Evolutionary conservation across 1,284 basidiomycete genomes (phyloP).

Genomic region (Tilletia horrida): DNA sequence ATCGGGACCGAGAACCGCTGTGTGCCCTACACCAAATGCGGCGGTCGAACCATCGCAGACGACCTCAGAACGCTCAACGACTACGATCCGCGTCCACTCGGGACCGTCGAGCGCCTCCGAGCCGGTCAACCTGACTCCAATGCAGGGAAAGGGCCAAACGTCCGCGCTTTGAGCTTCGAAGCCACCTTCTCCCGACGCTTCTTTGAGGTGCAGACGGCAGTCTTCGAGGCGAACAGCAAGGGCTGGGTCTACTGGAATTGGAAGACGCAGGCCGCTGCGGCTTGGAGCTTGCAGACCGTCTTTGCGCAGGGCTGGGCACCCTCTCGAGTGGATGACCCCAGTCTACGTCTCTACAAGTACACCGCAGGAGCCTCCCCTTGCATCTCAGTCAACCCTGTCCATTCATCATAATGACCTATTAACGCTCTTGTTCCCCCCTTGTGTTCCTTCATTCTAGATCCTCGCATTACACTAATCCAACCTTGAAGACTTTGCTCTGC

Average conservation of each 20-base stretch:
- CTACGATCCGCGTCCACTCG: constrained; percentile 35
- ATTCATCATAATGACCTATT: too few relatives aligned
- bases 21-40: constrained; percentile 20
- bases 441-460: too few relatives aligned
- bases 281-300: constrained; percentile 53
- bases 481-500: too few relatives aligned
- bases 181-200: constrained; percentile 17
- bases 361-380: too few relatives aligned
- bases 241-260: constrained; percentile 74
- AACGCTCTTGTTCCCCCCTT: too few relatives aligned
- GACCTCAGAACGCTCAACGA: constrained; percentile 27
- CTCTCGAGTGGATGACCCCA: background rate
- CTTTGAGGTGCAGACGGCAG: constrained; percentile 16
- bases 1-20: too few relatives aligned
- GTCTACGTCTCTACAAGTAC: too few relatives aligned
- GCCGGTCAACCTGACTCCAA: too few relatives aligned
- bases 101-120: constrained; percentile 32
- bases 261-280: constrained; percentile 59
- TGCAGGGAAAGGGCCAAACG: background rate
- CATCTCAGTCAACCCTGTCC: too few relatives aligned
- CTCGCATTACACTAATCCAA: too few relatives aligned
- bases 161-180: background rate
- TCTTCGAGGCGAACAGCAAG: constrained; percentile 14
- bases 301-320: constrained; percentile 46
- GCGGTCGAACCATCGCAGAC: constrained; percentile 31